These are phyloP conservation scores for Sugiyamaella xylanicola DNA, from an alignment of 1,139 yeast species.

Conservation along the genomic window DNA sequence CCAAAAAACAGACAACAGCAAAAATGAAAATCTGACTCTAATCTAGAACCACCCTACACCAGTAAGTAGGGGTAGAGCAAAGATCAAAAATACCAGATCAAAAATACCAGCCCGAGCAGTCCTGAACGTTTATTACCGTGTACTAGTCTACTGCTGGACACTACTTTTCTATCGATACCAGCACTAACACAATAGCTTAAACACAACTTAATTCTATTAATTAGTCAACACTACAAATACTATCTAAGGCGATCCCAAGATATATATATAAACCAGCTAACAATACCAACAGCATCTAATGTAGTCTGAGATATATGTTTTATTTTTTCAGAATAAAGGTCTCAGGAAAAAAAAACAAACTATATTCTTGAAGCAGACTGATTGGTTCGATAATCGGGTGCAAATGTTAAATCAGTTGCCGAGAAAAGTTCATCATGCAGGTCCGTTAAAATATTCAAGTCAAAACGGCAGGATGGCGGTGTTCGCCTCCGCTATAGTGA, in stretches of 20 bases:
- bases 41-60: no score
- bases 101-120: no score
- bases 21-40: no score
- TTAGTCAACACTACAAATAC: background rate
- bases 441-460: conserved; percentile 6
- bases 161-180: background rate
- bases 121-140: no score
- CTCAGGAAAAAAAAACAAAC: conserved; percentile 2
- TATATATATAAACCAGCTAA: background rate
- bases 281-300: background rate
- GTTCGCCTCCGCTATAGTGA: background rate
- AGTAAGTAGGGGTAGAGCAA: no score
- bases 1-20: no score
- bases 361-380: background rate
- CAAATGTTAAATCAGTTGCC: conserved; percentile 1
- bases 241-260: background rate
- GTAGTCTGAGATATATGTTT: background rate
- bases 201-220: background rate
- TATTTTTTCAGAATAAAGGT: background rate
- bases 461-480: background rate
- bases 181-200: background rate
- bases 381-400: conserved; percentile 13
- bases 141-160: no score
- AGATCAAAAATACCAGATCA: no score
- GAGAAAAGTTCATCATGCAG: conserved; percentile 5